phyloP scores from a whole-genome alignment of 805 yeast genomes.

The Starmerella vaccinii region DNA sequence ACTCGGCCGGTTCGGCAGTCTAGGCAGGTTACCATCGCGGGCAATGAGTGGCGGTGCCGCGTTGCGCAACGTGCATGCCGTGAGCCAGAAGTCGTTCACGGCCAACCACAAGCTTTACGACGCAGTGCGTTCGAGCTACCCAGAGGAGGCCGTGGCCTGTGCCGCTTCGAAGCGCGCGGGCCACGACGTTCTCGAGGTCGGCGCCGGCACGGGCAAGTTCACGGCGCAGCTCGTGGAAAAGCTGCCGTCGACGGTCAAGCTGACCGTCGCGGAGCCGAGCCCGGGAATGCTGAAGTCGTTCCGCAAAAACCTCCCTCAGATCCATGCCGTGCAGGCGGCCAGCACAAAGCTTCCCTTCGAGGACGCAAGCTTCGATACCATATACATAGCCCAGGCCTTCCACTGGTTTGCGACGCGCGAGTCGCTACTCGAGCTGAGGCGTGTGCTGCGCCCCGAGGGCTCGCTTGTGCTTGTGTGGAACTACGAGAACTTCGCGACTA shows the following conservation, averaged over 20 bases:
- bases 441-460: constrained; percentile 45
- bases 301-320: constrained; percentile 37
- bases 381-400: constrained; percentile 51
- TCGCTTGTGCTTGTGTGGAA: constrained; percentile 52
- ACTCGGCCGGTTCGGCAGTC: too few species aligned
- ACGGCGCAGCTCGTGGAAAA: constrained; percentile 36
- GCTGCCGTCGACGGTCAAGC: constrained; percentile 33
- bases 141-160: constrained; percentile 35
- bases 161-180: constrained; percentile 32
- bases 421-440: constrained; percentile 40
- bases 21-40: background rate
- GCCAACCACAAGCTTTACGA: constrained; percentile 45
- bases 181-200: constrained; percentile 39
- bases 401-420: constrained; percentile 54
- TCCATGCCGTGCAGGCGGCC: constrained; percentile 35
- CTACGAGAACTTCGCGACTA: constrained; percentile 34
- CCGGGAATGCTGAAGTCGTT: constrained; percentile 47
- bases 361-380: constrained; percentile 39
- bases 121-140: constrained; percentile 43
- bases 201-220: constrained; percentile 58
- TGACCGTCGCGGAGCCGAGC: constrained; percentile 46
- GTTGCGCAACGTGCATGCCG: constrained; percentile 25
- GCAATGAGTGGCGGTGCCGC: background rate
- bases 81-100: constrained; percentile 42
- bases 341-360: constrained; percentile 40